Evolutionary conservation across 441 rosid genomes (phyloP).

Genomic region (Corymbia citriodora): DNA sequence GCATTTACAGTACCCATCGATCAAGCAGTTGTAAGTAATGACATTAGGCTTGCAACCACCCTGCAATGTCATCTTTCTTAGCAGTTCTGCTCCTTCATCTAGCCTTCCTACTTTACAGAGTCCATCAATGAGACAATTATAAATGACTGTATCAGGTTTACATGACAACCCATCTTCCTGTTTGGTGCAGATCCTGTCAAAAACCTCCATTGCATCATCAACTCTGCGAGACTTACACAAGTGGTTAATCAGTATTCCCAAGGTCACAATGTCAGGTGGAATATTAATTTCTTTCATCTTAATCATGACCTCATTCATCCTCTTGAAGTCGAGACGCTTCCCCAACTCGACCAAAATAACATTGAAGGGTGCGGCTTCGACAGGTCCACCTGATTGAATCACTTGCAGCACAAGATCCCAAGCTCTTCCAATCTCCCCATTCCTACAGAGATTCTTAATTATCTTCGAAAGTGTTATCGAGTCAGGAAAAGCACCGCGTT

Average conservation of each 20-base stretch:
- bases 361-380: slow-evolving; percentile 48
- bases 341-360: slow-evolving; percentile 54
- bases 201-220: slow-evolving; percentile 55
- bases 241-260: slow-evolving; percentile 53
- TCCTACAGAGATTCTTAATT: slow-evolving; percentile 38
- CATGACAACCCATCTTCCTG: slow-evolving; percentile 27
- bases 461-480: slow-evolving; percentile 35
- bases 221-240: slow-evolving; percentile 56
- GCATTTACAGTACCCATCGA: slow-evolving; percentile 60
- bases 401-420: slow-evolving; percentile 39
- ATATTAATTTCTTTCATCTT: slow-evolving; percentile 54
- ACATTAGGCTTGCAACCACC: slow-evolving; percentile 33
- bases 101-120: slow-evolving; percentile 72
- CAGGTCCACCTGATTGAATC: slow-evolving; percentile 34
- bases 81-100: slow-evolving; percentile 52
- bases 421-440: slow-evolving; percentile 29
- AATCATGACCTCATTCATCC: slow-evolving; percentile 43
- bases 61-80: slow-evolving; percentile 46
- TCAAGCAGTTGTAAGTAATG: slow-evolving; percentile 68
- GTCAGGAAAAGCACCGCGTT: slow-evolving; percentile 41
- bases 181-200: slow-evolving; percentile 33
- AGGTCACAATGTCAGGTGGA: slow-evolving; percentile 49
- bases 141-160: slow-evolving; percentile 59
- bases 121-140: slow-evolving; percentile 67
- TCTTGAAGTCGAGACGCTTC: slow-evolving; percentile 32